Conservation (phyloP, 208 protist species). For the Spongospora subterranea region DNA sequence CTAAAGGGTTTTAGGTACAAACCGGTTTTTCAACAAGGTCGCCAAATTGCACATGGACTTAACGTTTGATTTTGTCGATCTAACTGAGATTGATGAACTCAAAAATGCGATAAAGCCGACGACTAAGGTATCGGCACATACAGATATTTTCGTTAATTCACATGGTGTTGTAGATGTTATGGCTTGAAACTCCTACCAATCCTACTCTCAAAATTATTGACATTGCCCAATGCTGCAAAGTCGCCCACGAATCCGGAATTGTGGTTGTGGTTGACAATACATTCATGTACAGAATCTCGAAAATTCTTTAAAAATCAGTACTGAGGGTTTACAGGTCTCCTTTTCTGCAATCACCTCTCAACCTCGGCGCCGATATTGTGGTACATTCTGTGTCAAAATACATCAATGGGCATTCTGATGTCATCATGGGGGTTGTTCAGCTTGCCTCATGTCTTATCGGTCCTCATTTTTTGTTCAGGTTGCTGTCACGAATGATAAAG, state of each 20-base stretch:
- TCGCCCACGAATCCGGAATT: constrained; percentile 35
- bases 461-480: not conserved
- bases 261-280: constrained; percentile 67
- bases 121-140: constrained; percentile 21
- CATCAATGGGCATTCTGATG: constrained; percentile 70
- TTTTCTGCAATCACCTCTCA: constrained; percentile 57
- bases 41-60: constrained; percentile 44
- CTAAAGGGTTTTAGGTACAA: not conserved
- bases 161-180: constrained; percentile 60
- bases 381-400: constrained; percentile 71
- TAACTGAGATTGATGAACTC: constrained; percentile 47
- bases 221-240: constrained; percentile 53
- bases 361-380: constrained; percentile 70
- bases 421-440: constrained; percentile 58
- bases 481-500: constrained; percentile 56
- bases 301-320: too few species aligned
- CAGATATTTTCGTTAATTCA: not conserved
- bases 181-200: constrained; percentile 71
- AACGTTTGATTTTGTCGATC: constrained; percentile 62
- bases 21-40: constrained; percentile 61
- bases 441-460: not conserved
- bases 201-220: constrained; percentile 71
- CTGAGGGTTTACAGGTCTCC: constrained; percentile 57
- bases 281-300: constrained; percentile 55
- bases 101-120: not conserved